Percentiles rank a stretch among this genome's conserved stretches.
phyloP scores from a whole-genome alignment of 441 rosid species.

The Omphalea diandra region DNA sequence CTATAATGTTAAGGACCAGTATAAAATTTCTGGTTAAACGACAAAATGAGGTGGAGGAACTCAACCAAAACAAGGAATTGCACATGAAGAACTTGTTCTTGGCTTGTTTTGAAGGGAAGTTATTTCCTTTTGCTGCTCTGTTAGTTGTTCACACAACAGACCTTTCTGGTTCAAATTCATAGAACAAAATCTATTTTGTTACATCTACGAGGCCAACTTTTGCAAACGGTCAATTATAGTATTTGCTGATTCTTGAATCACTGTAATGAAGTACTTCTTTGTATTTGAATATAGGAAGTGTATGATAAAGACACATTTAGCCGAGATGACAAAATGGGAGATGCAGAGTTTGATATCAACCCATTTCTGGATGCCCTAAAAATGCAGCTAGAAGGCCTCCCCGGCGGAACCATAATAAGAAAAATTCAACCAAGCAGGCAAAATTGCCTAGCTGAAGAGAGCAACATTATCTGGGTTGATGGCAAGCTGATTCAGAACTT shows the following conservation, averaged over 20 bases:
- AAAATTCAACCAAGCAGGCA: constrained; percentile 43
- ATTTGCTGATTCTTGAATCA: constrained; percentile 19
- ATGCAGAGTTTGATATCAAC: constrained; percentile 67
- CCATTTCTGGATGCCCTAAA: constrained; percentile 54
- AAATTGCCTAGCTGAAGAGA: constrained; percentile 69
- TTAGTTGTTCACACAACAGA: not conserved
- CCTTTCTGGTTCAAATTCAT: no score
- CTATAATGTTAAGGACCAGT: not conserved
- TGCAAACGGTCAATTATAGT: constrained; percentile 29
- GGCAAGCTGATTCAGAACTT: constrained; percentile 62
- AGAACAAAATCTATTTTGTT: not conserved
- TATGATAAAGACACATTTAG: constrained; percentile 71
- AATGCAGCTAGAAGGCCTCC: constrained; percentile 39
- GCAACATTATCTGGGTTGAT: constrained; percentile 43
- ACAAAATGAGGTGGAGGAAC: no score
- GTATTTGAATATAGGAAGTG: constrained; percentile 35
- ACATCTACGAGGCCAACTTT: constrained; percentile 28
- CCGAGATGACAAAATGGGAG: constrained; percentile 88
- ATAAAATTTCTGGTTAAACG: not conserved
- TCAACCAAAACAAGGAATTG: no score
- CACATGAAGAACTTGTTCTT: not conserved
- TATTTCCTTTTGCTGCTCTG: not conserved
- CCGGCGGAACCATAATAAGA: constrained; percentile 52
- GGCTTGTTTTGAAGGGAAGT: not conserved
- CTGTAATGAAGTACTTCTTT: constrained; percentile 37